Base-by-base conservation (phyloP, 352 stramenopile species). In the Thalassiosira delicatula region DNA sequence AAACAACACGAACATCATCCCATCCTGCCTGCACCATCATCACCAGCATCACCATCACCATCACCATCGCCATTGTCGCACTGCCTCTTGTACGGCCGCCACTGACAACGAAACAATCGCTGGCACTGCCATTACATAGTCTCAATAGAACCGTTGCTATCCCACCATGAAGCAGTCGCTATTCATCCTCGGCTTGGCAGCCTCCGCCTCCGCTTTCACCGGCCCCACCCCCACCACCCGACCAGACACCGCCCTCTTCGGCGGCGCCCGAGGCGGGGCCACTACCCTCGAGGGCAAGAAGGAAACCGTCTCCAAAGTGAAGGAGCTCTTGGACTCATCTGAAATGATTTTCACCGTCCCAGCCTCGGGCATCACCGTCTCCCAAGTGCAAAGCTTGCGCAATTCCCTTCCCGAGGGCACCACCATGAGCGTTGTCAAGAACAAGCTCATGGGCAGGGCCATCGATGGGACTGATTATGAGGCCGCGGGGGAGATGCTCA, bases 361-460 rank as follows among this genome's bases (percentile, higher is more conserved):
- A 3, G 86, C 85, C 8, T 76, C 68, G 54, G 79, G 82, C 33
- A 88, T 95, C 21, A 92, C 76, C 14, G 92, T 94, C 3, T 51
- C 79, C 12, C 32, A 95, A 62, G 70, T 84, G 17, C 86, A 93
- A 69, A 72, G 29, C 3, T 83, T 96, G 60, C 90, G 92, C 56
- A 79, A 84, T 63, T 86, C 87, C 1, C 78, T 95, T 40, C 92
- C 92, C 21, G 89, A 93, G 33, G 86, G 86, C 29, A 94, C 83
- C 30, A 93, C 86, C 56, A 76, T 92, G 32, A 84, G 80, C 14
- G 85, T 95, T 66, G 88, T 96, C 19, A 96, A 96, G 79, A 96
- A 96, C 77, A 95, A 88, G 29, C 82, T 96, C 29, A 95, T 96
- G 92, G 40, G 35, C 23, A 85, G 90, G 27, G 91, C 92, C 32